These are phyloP conservation scores for Abrus precatorius DNA, from an alignment of 306 rosid genomes.

Conservation along the genomic window DNA sequence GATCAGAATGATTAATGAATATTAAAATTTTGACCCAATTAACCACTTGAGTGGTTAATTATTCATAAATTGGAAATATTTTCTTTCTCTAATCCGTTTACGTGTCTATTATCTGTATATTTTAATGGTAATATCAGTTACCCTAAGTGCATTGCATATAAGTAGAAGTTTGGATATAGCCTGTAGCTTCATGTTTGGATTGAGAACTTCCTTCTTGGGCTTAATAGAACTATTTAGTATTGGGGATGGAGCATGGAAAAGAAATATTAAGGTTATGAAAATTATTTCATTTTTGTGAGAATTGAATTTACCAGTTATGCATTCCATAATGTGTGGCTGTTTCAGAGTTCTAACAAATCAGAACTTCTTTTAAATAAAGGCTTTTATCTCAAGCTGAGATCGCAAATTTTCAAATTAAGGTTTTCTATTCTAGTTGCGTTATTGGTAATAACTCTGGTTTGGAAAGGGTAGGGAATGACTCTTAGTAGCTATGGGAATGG, in stretches of 20 bases:
- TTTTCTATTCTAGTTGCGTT: not conserved
- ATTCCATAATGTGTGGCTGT: slow-evolving; percentile 19
- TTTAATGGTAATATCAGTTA: not conserved
- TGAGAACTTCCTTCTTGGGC: slow-evolving; percentile 32
- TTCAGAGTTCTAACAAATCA: not conserved
- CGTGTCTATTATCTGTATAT: slow-evolving; percentile 17
- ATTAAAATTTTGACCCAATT: slow-evolving; percentile 19
- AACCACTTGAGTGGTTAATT: slow-evolving; percentile 14
- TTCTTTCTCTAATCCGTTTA: not conserved
- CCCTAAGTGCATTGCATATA: slow-evolving; percentile 15
- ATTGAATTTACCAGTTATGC: slow-evolving; percentile 13
- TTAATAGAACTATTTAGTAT: not conserved
- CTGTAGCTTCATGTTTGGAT: not conserved
- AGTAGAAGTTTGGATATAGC: slow-evolving; percentile 4
- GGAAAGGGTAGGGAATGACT: not conserved
- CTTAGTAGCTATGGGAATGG: not conserved
- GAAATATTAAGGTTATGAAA: not conserved
- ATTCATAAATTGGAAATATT: slow-evolving; percentile 24
- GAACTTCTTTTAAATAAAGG: not conserved
- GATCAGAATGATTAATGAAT: slow-evolving; percentile 11
- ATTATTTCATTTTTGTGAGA: slow-evolving; percentile 8
- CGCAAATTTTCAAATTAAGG: slow-evolving; percentile 7
- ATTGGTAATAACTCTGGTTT: not conserved
- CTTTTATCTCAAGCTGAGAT: not conserved
- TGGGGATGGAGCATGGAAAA: not conserved